Conservation (phyloP, 176 grass and related monocot genomes). For the Echinochloa phyllopogon region DNA sequence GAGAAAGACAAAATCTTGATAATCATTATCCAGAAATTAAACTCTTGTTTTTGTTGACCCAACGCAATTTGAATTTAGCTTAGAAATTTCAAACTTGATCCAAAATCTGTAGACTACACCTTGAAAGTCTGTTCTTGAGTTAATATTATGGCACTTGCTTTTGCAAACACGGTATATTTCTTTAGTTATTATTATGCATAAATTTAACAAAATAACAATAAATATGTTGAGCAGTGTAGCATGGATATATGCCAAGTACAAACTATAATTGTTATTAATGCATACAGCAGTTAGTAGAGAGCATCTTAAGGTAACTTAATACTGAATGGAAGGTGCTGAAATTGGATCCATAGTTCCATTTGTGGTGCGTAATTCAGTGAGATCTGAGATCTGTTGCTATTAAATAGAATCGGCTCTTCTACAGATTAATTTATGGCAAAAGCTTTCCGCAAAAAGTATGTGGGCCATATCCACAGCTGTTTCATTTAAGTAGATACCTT, state of each 20-base stretch:
- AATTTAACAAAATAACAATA: not conserved
- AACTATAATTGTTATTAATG: not conserved
- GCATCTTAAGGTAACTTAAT: constrained; percentile 16
- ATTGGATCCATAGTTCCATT: not conserved
- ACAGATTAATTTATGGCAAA: not conserved
- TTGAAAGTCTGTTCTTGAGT: not conserved
- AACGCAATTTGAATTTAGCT: not conserved
- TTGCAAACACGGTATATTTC: not conserved
- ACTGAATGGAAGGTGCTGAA: constrained; percentile 15
- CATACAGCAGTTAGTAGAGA: not conserved
- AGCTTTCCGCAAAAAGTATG: not conserved
- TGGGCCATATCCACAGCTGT: not conserved
- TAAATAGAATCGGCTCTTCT: not conserved
- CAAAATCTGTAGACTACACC: not conserved
- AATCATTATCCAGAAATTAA: not conserved
- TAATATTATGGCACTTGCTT: not conserved
- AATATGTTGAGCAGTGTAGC: not conserved
- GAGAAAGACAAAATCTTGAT: not conserved
- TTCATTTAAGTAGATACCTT: not conserved
- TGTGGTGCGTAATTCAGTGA: not conserved
- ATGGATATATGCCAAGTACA: not conserved
- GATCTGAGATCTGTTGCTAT: constrained; percentile 2
- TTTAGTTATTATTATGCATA: not conserved
- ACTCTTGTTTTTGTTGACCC: not conserved
- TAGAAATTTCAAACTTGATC: not conserved